A percentile compares a stretch with the other conserved stretches of the same genome.
These are phyloP conservation scores for Lepidium campestre DNA, from an alignment of 441 rosid genomes.

Conservation along the genomic window DNA sequence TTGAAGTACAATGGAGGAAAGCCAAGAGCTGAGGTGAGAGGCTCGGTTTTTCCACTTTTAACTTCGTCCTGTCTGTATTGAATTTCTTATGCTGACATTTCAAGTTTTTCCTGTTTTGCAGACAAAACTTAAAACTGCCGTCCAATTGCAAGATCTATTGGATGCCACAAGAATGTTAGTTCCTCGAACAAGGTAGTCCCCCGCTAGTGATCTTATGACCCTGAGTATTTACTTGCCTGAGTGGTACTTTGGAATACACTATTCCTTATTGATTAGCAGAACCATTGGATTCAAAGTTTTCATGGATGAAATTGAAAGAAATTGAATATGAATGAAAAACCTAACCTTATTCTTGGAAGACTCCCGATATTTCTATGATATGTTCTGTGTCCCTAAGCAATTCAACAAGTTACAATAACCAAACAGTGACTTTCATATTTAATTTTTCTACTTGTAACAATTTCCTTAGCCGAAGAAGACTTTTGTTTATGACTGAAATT, in stretches of 20 bases:
- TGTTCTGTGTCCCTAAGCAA: not conserved
- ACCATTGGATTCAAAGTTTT: not conserved
- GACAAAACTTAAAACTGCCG: constrained; percentile 99
- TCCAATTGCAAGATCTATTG: constrained; percentile 96
- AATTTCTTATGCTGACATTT: constrained; percentile 1
- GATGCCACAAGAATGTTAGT: constrained; percentile 97
- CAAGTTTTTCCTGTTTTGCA: constrained; percentile 27
- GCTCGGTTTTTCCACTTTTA: not conserved
- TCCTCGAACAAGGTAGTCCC: constrained; percentile 83
- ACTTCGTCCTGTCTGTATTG: not conserved
- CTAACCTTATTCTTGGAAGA: not conserved
- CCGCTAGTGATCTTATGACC: not conserved
- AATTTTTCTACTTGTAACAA: not conserved
- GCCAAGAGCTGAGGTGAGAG: constrained; percentile 86
- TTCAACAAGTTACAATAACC: not conserved
- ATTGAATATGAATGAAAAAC: not conserved
- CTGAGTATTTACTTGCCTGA: not conserved
- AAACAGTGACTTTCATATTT: not conserved
- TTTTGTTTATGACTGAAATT: not conserved
- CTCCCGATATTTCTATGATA: not conserved
- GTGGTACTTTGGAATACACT: not conserved
- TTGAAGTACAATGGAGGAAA: constrained; percentile 97
- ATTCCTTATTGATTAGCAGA: not conserved
- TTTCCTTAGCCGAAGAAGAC: not conserved
- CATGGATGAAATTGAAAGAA: not conserved